Conservation (phyloP, 495 filamentous ascomycete genomes). For the Penicillium macrosclerotiorum region DNA sequence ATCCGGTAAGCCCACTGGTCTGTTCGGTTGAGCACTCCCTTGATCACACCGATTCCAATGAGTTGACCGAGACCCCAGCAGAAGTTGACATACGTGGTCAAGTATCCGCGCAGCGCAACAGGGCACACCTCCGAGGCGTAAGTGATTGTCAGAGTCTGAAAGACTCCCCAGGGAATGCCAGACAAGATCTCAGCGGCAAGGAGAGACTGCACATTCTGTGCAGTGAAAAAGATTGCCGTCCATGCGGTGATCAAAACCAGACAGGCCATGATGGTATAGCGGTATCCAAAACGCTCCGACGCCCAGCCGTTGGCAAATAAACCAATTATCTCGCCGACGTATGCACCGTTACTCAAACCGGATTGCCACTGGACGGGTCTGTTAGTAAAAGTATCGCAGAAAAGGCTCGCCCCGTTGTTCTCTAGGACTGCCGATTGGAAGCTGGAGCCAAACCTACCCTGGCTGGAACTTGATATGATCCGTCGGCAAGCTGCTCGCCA, state of each 20-base stretch:
- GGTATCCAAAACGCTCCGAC: constrained; percentile 73
- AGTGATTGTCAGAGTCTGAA: constrained; percentile 75
- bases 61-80: constrained; percentile 80
- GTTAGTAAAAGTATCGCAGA: too few species aligned
- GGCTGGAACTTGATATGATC: constrained; percentile 66
- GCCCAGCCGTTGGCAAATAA: constrained; percentile 74
- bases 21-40: constrained; percentile 54
- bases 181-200: constrained; percentile 73
- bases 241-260: constrained; percentile 64
- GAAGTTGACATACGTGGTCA: constrained; percentile 80
- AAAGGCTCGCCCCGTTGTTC: too few species aligned
- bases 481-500: constrained; percentile 53
- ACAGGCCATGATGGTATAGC: constrained; percentile 68
- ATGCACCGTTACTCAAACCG: constrained; percentile 67
- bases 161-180: constrained; percentile 80
- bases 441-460: constrained; percentile 38
- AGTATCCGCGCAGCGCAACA: constrained; percentile 65
- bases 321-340: constrained; percentile 71
- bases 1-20: constrained; percentile 68
- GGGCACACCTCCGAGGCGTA: constrained; percentile 81
- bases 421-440: too few species aligned
- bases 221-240: constrained; percentile 76
- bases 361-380: constrained; percentile 60
- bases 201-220: constrained; percentile 63
- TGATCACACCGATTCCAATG: constrained; percentile 73